Base-by-base conservation (phyloP, 2,329 filamentous ascomycete species). In the Clonostachys sp. region DNA sequence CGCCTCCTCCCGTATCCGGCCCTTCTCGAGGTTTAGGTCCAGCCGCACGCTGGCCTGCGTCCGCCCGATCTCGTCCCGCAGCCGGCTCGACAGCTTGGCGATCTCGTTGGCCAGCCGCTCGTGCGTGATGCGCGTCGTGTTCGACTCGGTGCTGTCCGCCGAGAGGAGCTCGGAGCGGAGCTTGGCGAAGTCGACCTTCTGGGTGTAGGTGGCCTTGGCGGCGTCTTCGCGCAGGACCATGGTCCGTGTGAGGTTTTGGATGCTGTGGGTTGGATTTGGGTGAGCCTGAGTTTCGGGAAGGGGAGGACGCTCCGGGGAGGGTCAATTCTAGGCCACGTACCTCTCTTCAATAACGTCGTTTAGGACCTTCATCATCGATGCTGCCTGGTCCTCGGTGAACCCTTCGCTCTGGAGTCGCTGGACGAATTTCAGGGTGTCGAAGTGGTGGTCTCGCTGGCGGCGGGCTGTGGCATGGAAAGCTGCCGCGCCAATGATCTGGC, bases 131-230 rank as follows among this genome's bases (percentile, higher is more conserved):
- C 91, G 85, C 24, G 94, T 97, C 40, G 95, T 83, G 57, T 89
- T 88, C 24, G 87, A 85, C 73, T 99, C 94, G 45, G 89, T 94
- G 55, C 87, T 91, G 71, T 97, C 94, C 44, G 91, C 86, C 6
- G 90, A 91, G 18, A 96, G 81, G 18, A 99, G 83, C 68, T 99
- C 94, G 48, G 90, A 95, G 55, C 94, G 89, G 41, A 97, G 83
- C 73, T 97, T 96, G 51, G 92, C 91, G 63, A 99, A 97, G 71
- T 99, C 94, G 53, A 97, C 94, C 68, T 97, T 97, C 65, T 97
- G 84, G 3, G 83, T 85, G 64, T 87, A 87, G 4, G 83, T 86
- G 30, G 87, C 86, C 61, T 89, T 88, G 60, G 89, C 87, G 52
- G 89, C 83, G 70, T 96, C 94, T 71, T 99, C 94, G 61, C 91